phyloP scores from a whole-genome alignment of 1,139 yeast genomes.

The Blastobotrys buckinghamii region DNA sequence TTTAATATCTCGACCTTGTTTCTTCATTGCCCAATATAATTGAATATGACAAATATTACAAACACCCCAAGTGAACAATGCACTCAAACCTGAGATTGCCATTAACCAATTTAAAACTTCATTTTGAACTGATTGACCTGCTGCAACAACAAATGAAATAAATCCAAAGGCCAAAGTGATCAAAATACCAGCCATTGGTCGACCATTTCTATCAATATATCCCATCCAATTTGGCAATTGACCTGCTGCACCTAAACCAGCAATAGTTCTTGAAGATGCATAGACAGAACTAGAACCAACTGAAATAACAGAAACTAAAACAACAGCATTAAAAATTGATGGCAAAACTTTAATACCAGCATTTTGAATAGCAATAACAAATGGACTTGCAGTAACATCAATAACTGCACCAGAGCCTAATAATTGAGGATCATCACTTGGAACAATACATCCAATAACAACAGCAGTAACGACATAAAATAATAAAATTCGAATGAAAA shows the following conservation, averaged over 20 bases:
- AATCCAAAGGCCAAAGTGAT: slow-evolving; percentile 57
- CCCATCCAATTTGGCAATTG: slow-evolving; percentile 68
- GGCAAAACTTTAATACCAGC: slow-evolving; percentile 60
- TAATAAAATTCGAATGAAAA: slow-evolving; percentile 63
- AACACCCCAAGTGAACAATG: slow-evolving; percentile 76
- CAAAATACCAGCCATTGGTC: slow-evolving; percentile 66
- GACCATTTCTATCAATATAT: slow-evolving; percentile 68
- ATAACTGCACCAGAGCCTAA: slow-evolving; percentile 40
- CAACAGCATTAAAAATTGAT: slow-evolving; percentile 66
- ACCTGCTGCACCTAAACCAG: slow-evolving; percentile 76
- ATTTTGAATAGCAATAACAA: slow-evolving; percentile 58
- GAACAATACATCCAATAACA: slow-evolving; percentile 59
- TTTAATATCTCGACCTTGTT: slow-evolving; percentile 54
- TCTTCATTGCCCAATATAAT: slow-evolving; percentile 67
- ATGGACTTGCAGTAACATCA: slow-evolving; percentile 64
- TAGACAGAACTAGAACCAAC: slow-evolving; percentile 74
- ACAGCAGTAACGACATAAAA: slow-evolving; percentile 58
- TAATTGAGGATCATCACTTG: slow-evolving; percentile 49
- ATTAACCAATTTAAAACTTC: slow-evolving; percentile 73
- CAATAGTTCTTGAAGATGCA: slow-evolving; percentile 76
- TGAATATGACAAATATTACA: slow-evolving; percentile 72
- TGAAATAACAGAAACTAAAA: slow-evolving; percentile 62
- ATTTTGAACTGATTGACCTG: slow-evolving; percentile 59
- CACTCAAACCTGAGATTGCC: slow-evolving; percentile 74
- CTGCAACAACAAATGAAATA: slow-evolving; percentile 62